Percentiles rank a stretch among this genome's conserved stretches.
Evolutionary conservation across 768 basidiomycete genomes (phyloP).

Genomic region (Cystofilobasidium macerans): DNA sequence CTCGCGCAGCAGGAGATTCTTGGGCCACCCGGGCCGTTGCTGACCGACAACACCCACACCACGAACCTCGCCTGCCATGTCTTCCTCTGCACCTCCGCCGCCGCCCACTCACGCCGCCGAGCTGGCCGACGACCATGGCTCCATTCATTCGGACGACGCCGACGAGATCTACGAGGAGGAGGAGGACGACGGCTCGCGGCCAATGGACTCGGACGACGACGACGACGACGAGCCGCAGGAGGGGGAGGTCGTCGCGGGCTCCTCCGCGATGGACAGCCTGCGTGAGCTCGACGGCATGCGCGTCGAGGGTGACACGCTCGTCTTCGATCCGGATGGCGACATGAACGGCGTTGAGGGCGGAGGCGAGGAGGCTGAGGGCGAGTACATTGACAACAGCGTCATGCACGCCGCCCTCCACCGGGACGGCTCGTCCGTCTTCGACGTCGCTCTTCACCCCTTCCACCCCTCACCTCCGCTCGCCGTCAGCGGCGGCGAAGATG

Average conservation of each 20-base stretch:
- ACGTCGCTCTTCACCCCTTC: conserved; percentile 70
- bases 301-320: conserved; percentile 16
- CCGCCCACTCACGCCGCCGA: not conserved
- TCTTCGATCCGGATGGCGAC: conserved; percentile 45
- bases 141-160: conserved; percentile 22
- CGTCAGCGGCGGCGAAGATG: conserved; percentile 89
- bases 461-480: conserved; percentile 56
- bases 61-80: not conserved
- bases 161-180: conserved; percentile 29
- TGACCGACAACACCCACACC: no score
- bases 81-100: not conserved
- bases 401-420: conserved; percentile 45
- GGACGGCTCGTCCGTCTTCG: conserved; percentile 59
- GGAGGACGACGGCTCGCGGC: conserved; percentile 29
- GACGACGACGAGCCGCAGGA: conserved; percentile 35
- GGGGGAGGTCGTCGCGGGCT: conserved; percentile 47
- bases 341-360: conserved; percentile 54
- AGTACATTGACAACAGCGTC: conserved; percentile 27
- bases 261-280: conserved; percentile 31
- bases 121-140: not conserved
- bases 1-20: no score
- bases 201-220: conserved; percentile 31
- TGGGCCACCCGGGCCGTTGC: no score
- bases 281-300: conserved; percentile 48
- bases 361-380: conserved; percentile 41